These are phyloP conservation scores for Leccinum fallax DNA, from an alignment of 1,284 basidiomycete genomes.

Conservation along the genomic window DNA sequence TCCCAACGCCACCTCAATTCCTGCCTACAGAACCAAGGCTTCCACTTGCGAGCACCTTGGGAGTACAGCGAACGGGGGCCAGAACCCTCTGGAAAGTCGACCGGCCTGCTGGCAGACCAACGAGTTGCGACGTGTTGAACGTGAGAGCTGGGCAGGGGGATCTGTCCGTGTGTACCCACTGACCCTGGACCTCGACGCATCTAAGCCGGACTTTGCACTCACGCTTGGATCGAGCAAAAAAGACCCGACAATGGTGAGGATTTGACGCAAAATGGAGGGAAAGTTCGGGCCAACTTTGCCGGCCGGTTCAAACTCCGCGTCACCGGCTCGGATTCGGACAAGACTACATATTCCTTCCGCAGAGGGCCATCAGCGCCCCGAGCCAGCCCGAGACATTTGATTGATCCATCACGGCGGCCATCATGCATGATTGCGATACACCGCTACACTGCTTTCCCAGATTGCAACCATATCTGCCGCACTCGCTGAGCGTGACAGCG, in stretches of 20 bases:
- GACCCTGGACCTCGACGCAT: conserved; percentile 2
- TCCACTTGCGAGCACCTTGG: background rate
- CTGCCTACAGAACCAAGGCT: background rate
- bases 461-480: background rate
- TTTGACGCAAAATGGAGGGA: background rate
- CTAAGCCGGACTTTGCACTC: background rate
- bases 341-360: background rate
- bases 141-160: conserved; percentile 12
- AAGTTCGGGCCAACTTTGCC: background rate
- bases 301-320: conserved; percentile 6
- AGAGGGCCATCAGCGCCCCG: background rate
- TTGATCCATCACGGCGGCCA: background rate
- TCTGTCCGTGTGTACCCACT: background rate
- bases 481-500: background rate
- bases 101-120: background rate
- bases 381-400: background rate
- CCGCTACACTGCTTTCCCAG: background rate
- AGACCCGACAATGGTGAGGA: background rate
- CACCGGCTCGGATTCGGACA: background rate
- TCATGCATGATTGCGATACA: background rate
- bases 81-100: background rate
- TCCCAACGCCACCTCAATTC: conserved; percentile 19
- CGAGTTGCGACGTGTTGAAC: conserved; percentile 3
- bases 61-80: background rate
- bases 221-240: background rate